Conservation (phyloP, 1,284 basidiomycete genomes). For the Cryptococcus sp. region DNA sequence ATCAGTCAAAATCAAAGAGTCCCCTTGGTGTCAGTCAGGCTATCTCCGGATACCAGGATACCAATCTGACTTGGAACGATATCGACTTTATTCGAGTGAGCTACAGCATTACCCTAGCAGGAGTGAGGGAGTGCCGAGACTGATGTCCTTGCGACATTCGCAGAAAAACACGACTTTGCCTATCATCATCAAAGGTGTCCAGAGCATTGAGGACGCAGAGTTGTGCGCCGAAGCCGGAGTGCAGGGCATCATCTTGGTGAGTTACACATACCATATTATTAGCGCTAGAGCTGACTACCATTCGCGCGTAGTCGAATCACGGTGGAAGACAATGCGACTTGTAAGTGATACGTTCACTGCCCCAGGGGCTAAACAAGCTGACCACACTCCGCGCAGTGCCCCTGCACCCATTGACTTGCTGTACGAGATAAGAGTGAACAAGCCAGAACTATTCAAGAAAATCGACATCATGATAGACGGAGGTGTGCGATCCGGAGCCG, state of each 20-base stretch:
- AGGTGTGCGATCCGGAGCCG: constrained; percentile 59
- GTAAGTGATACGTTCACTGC: constrained; percentile 25
- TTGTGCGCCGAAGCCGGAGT: constrained; percentile 58
- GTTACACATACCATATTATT: constrained; percentile 21
- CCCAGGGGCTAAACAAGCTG: neutral
- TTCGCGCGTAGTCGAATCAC: constrained; percentile 53
- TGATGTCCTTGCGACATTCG: constrained; percentile 14
- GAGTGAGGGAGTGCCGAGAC: neutral
- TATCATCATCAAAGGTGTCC: constrained; percentile 58
- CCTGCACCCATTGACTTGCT: constrained; percentile 55
- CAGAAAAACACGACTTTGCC: constrained; percentile 55
- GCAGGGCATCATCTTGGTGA: constrained; percentile 56
- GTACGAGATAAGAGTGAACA: constrained; percentile 55
- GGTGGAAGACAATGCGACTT: constrained; percentile 56
- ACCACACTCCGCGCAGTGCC: constrained; percentile 30
- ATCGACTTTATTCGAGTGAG: constrained; percentile 51
- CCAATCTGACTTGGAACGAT: constrained; percentile 54
- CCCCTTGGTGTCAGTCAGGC: constrained; percentile 55
- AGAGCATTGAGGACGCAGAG: constrained; percentile 59
- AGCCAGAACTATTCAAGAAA: constrained; percentile 57
- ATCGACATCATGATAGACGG: constrained; percentile 62
- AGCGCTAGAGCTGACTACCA: neutral
- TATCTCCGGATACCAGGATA: constrained; percentile 58
- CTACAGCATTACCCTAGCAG: neutral
- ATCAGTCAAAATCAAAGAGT: constrained; percentile 9